A percentile compares a stretch with the other conserved stretches of the same genome.
phyloP scores from a whole-genome alignment of 352 stramenopile species.

The Phytophthora europaea region DNA sequence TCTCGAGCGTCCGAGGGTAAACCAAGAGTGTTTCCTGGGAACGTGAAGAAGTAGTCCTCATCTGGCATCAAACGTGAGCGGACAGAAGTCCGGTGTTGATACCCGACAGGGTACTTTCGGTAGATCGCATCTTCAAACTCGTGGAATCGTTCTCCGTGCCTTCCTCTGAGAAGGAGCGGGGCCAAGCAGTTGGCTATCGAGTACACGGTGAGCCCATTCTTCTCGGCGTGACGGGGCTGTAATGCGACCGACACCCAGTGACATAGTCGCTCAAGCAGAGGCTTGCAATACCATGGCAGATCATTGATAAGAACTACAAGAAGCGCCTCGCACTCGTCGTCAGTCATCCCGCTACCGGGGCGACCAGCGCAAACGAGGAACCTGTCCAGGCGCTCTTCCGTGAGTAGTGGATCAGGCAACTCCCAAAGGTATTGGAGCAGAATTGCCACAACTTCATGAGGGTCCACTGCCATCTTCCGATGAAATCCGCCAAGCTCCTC shows the following conservation, averaged over 20 bases:
- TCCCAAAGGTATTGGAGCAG: conserved; percentile 89
- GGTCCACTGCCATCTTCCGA: conserved; percentile 84
- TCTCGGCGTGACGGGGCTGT: conserved; percentile 62
- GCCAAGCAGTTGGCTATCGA: conserved; percentile 70
- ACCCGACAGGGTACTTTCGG: conserved; percentile 82
- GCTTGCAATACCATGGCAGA: conserved; percentile 84
- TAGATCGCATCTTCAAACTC: conserved; percentile 72
- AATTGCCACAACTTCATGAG: conserved; percentile 83
- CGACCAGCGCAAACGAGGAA: conserved; percentile 65
- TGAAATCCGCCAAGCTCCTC: conserved; percentile 87
- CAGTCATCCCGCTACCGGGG: conserved; percentile 44
- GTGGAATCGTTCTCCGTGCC: conserved; percentile 64
- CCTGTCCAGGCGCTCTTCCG: conserved; percentile 74
- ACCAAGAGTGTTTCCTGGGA: conserved; percentile 43
- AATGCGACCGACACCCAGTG: conserved; percentile 73
- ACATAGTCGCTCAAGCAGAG: conserved; percentile 76
- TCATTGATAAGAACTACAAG: conserved; percentile 83
- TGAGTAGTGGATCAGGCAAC: conserved; percentile 81
- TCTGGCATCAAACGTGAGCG: conserved; percentile 65
- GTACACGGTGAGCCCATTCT: conserved; percentile 80
- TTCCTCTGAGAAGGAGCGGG: conserved; percentile 70
- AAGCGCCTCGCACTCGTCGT: conserved; percentile 67
- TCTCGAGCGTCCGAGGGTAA: conserved; percentile 48
- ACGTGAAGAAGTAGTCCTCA: conserved; percentile 51
- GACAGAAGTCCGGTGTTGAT: conserved; percentile 59